These are phyloP conservation scores for Graphiopsis chlorocephala DNA, from an alignment of 2,329 filamentous ascomycete genomes.

Conservation along the genomic window DNA sequence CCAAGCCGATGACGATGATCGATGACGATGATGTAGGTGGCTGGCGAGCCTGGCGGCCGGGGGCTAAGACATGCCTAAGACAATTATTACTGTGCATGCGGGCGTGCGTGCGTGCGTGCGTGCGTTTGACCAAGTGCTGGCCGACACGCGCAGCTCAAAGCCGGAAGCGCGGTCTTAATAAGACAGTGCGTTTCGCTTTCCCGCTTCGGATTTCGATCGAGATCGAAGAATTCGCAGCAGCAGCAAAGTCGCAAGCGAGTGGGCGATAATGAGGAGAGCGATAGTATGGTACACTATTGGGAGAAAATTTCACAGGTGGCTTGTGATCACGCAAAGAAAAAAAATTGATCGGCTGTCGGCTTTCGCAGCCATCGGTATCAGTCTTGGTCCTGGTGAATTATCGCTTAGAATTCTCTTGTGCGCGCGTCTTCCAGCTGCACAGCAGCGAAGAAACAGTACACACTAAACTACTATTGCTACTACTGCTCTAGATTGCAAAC, in stretches of 20 bases:
- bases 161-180: too few relatives aligned
- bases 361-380: not conserved
- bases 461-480: not conserved
- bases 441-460: not conserved
- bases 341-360: not conserved
- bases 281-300: not conserved
- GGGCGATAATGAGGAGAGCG: not conserved
- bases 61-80: not conserved
- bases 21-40: not conserved
- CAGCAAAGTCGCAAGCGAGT: not conserved
- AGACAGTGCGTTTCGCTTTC: not conserved
- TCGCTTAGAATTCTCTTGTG: not conserved
- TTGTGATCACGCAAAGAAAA: not conserved
- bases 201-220: not conserved
- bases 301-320: not conserved
- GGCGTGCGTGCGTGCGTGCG: not conserved
- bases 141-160: too few relatives aligned
- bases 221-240: too few relatives aligned
- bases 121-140: too few relatives aligned
- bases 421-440: not conserved
- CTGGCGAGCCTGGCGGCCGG: not conserved
- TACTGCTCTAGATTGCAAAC: not conserved
- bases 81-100: not conserved
- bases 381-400: not conserved
- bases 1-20: too few relatives aligned